Conservation (phyloP, 2,329 filamentous ascomycete species). For the Phoma sp. region DNA sequence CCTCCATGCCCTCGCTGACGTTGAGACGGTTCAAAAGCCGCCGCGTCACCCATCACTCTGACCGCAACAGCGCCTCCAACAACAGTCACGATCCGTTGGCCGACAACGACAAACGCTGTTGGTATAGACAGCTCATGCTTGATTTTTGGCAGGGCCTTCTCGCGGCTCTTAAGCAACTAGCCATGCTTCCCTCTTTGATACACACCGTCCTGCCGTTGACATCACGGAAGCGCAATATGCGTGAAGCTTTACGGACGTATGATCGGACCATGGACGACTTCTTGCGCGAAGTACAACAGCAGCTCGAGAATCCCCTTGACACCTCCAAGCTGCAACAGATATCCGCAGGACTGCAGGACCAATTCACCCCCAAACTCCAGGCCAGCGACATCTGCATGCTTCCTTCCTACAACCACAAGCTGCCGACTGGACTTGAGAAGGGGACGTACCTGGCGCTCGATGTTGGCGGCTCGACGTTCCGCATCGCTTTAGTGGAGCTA, state of each 20-base stretch:
- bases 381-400: slow-evolving; percentile 67
- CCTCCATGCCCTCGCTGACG: slow-evolving; percentile 39
- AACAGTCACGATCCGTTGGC: slow-evolving; percentile 27
- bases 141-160: slow-evolving; percentile 49
- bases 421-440: slow-evolving; percentile 64
- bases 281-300: slow-evolving; percentile 50
- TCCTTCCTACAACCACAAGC: slow-evolving; percentile 67
- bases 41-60: slow-evolving; percentile 38
- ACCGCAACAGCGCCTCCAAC: slow-evolving; percentile 28
- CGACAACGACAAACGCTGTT: slow-evolving; percentile 28
- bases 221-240: slow-evolving; percentile 38
- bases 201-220: slow-evolving; percentile 46
- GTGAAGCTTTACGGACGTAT: slow-evolving; percentile 49
- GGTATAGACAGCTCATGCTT: slow-evolving; percentile 46
- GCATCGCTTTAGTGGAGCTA: slow-evolving; percentile 65
- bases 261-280: slow-evolving; percentile 57
- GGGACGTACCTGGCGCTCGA: slow-evolving; percentile 68
- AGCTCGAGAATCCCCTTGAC: slow-evolving; percentile 53
- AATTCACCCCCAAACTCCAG: slow-evolving; percentile 62
- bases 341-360: slow-evolving; percentile 53
- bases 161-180: slow-evolving; percentile 46
- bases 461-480: slow-evolving; percentile 70
- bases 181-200: slow-evolving; percentile 50
- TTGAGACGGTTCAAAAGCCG: slow-evolving; percentile 46
- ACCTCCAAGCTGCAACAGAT: slow-evolving; percentile 51